Base-by-base conservation (phyloP, 2,329 filamentous ascomycete species). In the Akanthomyces lecanii region DNA sequence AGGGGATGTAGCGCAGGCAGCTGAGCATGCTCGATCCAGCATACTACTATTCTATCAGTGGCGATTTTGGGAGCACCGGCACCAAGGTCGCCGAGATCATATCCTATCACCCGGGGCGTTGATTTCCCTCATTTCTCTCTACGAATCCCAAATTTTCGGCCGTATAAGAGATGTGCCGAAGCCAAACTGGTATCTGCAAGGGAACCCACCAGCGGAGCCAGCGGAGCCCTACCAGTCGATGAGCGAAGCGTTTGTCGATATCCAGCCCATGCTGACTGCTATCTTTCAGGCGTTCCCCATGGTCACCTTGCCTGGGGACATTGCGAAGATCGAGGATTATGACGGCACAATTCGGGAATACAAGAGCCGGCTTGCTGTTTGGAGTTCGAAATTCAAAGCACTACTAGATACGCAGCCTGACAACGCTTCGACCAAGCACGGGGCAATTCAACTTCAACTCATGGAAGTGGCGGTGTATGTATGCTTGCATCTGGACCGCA, bases 81-180 rank as follows among this genome's bases (percentile, higher is more conserved):
- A 61, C 18, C 57, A 53, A 23, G 57, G 57, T 11, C 57, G 57
- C 1, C 21, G 16, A 8, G 57, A 53, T n/a, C 57, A 61, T 33
- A 44, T 61, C 1, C 57, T 61, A 28, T 61, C 57, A 5, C 57
- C 57, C 3, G 14, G 23, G 14, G 57, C 38, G 3, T 18, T 61
- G 1, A 61, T 52, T 6, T 52, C 57, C 1, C 57, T 61, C 25
- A 11, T 61, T 11, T 61, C 57, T 3, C 57, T 61, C 11, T 61
- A 61, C 38, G 57, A 61, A 25, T 61, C 57, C 23, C 57, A 61
- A n/a, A 52, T 61, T 3, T 61, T 61, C 48, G 38, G 57, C 5
- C 57, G 57, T 18, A 52, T 52, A 16, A 23, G 57, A 40, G 48
- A 53, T 44, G 25, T 61, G 8, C n/a, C 47, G 8, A 61, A 50